Base-by-base conservation (phyloP, 2,329 filamentous ascomycete species). In the Epichloe aotearoae region DNA sequence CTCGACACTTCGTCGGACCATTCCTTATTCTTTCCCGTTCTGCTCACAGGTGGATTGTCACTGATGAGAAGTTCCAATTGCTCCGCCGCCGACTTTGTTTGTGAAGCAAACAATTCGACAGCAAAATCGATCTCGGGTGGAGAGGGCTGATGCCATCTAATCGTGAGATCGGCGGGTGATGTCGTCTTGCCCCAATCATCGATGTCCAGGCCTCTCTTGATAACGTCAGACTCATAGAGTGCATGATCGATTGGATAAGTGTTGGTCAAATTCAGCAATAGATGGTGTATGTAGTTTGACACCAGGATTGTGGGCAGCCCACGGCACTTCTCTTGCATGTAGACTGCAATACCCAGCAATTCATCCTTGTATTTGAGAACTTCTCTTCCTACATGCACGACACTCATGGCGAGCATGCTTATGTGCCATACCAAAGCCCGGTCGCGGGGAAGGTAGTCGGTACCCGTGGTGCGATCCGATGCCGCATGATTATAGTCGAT, bases 1-100 rank as follows among this genome's bases (percentile, higher is more conserved):
- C 93, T 76, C 2, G 89, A 91, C 30, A 97, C 84, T 64, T 98
- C 94, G 64, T 98, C 93, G 0, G 91, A 96, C 93, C 93, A 98
- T 60, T 96, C 91, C 67, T 97, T 98, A 58, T 95, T 94, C 64
- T 91, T 95, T 38, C 93, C 93, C 57, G 90, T 91, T 51, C 91
- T 80, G 66, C 89, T 94, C 49, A 97, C 84, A 2, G 82, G 84
- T 1, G 89, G 84, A 37, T 84, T 79, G 44, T 88, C 83, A 54
- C 86, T 83, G 62, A 88, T 94, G n/a, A 98, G 75, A 7, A 83
- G 79, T 55, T 80, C 79, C 12, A 98, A 70, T 54, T 88, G 82
- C 52, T 82, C 73, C 53, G 91, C 77, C 2, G 91, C 90, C 40
- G 80, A 82, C 51, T 80, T 80, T 5, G 86, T 84, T 66, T 97